These are phyloP conservation scores for Somion occarium DNA, from an alignment of 1,284 basidiomycete genomes.

Conservation along the genomic window DNA sequence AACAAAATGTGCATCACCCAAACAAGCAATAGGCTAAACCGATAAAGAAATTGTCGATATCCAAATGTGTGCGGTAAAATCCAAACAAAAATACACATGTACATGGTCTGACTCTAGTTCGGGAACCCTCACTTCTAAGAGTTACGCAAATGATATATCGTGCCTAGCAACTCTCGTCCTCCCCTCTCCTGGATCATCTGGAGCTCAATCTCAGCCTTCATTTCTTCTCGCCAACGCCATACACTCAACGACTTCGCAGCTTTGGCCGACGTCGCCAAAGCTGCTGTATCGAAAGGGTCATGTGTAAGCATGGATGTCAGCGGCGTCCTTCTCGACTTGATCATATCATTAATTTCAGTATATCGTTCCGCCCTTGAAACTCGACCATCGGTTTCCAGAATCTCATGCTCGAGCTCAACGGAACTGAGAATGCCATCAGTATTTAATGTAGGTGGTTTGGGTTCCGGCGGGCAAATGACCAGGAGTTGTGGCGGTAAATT, in stretches of 20 bases:
- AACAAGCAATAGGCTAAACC: too few relatives aligned
- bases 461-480: constrained; percentile 24
- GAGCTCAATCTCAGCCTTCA: constrained; percentile 21
- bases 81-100: too few relatives aligned
- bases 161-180: constrained; percentile 46
- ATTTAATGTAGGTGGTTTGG: constrained; percentile 21
- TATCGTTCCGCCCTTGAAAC: constrained; percentile 33
- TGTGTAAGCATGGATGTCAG: too few relatives aligned
- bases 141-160: constrained; percentile 47
- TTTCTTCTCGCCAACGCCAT: constrained; percentile 38
- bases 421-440: constrained; percentile 38
- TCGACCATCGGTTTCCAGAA: constrained; percentile 47
- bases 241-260: constrained; percentile 51
- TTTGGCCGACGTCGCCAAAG: constrained; percentile 26
- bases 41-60: too few relatives aligned
- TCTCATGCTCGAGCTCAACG: constrained; percentile 41
- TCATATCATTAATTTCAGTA: background rate
- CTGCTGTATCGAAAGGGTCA: background rate
- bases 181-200: constrained; percentile 30
- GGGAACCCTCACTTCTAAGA: constrained; percentile 2
- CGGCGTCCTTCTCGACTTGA: constrained; percentile 1
- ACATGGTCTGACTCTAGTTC: too few relatives aligned
- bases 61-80: too few relatives aligned
- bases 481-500: constrained; percentile 36
- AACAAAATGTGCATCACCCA: too few relatives aligned